Percentiles rank a stretch among this genome's conserved stretches.
Conservation (phyloP, 495 filamentous ascomycete genomes). For the Hypoxylon intermedium region DNA sequence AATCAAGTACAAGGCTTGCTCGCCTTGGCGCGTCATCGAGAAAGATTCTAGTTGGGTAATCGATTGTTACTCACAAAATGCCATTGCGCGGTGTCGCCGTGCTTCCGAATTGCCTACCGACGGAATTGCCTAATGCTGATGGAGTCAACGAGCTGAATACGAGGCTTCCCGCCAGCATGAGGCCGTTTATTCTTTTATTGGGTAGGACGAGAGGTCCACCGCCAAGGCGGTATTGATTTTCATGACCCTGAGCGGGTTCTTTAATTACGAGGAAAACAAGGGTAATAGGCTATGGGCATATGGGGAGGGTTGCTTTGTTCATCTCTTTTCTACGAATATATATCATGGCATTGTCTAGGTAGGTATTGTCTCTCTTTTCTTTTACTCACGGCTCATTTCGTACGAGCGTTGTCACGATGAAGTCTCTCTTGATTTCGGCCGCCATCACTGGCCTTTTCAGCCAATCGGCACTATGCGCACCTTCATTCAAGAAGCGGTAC, state of each 20-base stretch:
- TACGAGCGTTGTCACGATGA: constrained; percentile 22
- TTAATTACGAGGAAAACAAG: neutral
- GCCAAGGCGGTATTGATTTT: neutral
- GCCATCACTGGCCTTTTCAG: constrained; percentile 19
- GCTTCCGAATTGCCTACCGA: neutral
- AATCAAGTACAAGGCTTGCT: no score
- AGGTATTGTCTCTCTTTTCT: neutral
- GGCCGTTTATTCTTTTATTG: neutral
- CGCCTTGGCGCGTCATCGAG: no score
- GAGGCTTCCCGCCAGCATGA: neutral
- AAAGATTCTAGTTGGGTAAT: no score
- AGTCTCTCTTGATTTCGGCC: constrained; percentile 10
- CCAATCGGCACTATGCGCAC: constrained; percentile 10
- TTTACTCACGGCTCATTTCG: neutral
- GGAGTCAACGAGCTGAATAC: neutral
- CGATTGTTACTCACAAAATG: no score
- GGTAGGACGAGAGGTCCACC: neutral
- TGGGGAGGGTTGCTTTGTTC: neutral
- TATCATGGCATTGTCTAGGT: constrained; percentile 17
- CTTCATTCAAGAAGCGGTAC: constrained; percentile 6
- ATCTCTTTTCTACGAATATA: neutral
- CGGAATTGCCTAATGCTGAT: neutral
- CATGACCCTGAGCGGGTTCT: neutral
- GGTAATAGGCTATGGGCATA: constrained; percentile 20
- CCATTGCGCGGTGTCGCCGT: no score